Conservation (phyloP, 495 filamentous ascomycete species). For the Penicillium taxi region DNA sequence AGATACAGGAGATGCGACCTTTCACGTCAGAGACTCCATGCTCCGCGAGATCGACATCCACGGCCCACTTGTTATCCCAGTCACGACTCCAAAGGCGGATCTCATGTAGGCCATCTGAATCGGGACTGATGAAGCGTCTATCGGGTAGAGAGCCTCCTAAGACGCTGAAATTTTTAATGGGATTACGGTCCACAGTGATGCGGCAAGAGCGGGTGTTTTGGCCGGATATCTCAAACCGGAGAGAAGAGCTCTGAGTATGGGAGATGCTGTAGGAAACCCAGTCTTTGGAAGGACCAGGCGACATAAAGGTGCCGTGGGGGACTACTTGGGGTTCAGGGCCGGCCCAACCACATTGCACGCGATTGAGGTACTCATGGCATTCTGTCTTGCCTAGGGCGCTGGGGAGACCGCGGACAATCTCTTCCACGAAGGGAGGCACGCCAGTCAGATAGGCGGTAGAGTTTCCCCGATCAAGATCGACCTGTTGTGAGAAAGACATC, state of each 20-base stretch:
- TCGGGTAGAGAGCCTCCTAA: constrained; percentile 40
- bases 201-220: constrained; percentile 61
- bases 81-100: constrained; percentile 65
- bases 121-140: constrained; percentile 50
- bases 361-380: constrained; percentile 15
- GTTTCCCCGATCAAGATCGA: constrained; percentile 66
- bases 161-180: constrained; percentile 56
- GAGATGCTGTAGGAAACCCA: constrained; percentile 60
- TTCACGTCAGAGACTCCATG: constrained; percentile 41
- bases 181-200: constrained; percentile 30
- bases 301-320: constrained; percentile 19
- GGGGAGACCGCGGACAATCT: constrained; percentile 60
- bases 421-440: constrained; percentile 59
- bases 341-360: constrained; percentile 63
- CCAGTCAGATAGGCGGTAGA: constrained; percentile 65
- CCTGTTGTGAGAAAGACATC: constrained; percentile 72
- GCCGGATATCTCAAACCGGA: constrained; percentile 50
- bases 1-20: constrained; percentile 71
- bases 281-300: constrained; percentile 31
- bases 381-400: constrained; percentile 51
- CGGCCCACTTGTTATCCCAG: constrained; percentile 67
- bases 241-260: constrained; percentile 32
- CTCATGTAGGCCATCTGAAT: constrained; percentile 45
- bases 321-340: constrained; percentile 55
- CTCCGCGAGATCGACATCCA: constrained; percentile 61